A percentile compares a stretch with the other conserved stretches of the same genome.
Conservation (phyloP, 805 yeast species). For the Saccharomycopsis amapae region DNA sequence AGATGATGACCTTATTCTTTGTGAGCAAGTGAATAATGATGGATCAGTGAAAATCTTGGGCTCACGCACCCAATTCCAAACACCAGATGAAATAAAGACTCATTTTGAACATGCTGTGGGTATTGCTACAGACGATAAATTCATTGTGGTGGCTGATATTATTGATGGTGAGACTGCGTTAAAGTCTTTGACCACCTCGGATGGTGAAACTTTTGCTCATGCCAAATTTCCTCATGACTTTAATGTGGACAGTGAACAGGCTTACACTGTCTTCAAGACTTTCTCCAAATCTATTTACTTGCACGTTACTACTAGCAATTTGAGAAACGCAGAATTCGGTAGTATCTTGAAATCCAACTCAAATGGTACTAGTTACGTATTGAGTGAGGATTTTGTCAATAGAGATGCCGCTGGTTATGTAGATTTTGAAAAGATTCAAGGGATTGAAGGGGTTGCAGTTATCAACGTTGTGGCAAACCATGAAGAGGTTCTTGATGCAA, state of each 20-base stretch:
- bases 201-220: slow-evolving; percentile 70
- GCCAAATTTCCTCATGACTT: slow-evolving; percentile 69
- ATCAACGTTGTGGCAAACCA: slow-evolving; percentile 63
- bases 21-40: slow-evolving; percentile 40
- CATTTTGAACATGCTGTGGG: slow-evolving; percentile 61
- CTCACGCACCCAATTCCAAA: slow-evolving; percentile 5
- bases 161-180: slow-evolving; percentile 39
- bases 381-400: slow-evolving; percentile 63
- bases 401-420: slow-evolving; percentile 68
- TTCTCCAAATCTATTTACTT: slow-evolving; percentile 65
- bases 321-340: slow-evolving; percentile 56
- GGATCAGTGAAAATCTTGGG: slow-evolving; percentile 13
- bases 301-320: slow-evolving; percentile 66
- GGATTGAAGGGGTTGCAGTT: slow-evolving; percentile 77
- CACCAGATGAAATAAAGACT: slow-evolving; percentile 28
- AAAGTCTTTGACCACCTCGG: slow-evolving; percentile 66
- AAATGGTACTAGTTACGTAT: slow-evolving; percentile 81
- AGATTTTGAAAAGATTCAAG: slow-evolving; percentile 80
- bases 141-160: slow-evolving; percentile 62
- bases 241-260: slow-evolving; percentile 51
- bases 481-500: slow-evolving; percentile 30
- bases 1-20: slow-evolving; percentile 41
- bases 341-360: slow-evolving; percentile 80
- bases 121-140: slow-evolving; percentile 63
- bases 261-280: slow-evolving; percentile 76